Conservation (phyloP, 2,329 filamentous ascomycete species). For the Neophaeococcomyces mojaviensis region DNA sequence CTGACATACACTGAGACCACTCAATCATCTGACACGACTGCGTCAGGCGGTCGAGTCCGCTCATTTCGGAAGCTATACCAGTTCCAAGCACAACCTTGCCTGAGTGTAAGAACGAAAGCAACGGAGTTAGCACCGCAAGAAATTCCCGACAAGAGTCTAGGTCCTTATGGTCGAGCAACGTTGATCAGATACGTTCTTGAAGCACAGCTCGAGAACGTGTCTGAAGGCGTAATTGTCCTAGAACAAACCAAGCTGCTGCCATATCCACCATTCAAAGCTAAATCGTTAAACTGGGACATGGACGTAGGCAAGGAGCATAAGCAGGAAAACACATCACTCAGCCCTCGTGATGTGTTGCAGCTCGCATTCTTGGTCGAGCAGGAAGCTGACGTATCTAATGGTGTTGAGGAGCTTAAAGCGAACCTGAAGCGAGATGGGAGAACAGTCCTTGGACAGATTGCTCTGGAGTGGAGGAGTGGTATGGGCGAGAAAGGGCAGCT, state of each 20-base stretch:
- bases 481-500: conserved; percentile 86
- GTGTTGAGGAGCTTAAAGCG: conserved; percentile 44
- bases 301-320: conserved; percentile 20
- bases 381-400: conserved; percentile 39
- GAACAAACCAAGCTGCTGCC: conserved; percentile 39
- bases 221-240: conserved; percentile 72
- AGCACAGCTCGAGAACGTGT: conserved; percentile 91
- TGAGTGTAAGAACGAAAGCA: conserved; percentile 86
- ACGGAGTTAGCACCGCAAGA: conserved; percentile 50
- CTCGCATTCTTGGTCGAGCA: conserved; percentile 57
- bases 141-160: conserved; percentile 38
- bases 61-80: conserved; percentile 95
- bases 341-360: conserved; percentile 57
- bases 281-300: conserved; percentile 49
- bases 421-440: conserved; percentile 36
- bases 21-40: conserved; percentile 35
- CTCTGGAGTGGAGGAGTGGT: conserved; percentile 78
- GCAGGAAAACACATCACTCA: conserved; percentile 41
- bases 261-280: conserved; percentile 38
- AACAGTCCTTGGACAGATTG: conserved; percentile 69
- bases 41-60: conserved; percentile 57
- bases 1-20: conserved; percentile 87
- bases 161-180: conserved; percentile 36
- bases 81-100: conserved; percentile 82
- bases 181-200: conserved; percentile 65